These are phyloP conservation scores for Rheum nobile DNA, from an alignment of 148 eudicot species.

Conservation along the genomic window DNA sequence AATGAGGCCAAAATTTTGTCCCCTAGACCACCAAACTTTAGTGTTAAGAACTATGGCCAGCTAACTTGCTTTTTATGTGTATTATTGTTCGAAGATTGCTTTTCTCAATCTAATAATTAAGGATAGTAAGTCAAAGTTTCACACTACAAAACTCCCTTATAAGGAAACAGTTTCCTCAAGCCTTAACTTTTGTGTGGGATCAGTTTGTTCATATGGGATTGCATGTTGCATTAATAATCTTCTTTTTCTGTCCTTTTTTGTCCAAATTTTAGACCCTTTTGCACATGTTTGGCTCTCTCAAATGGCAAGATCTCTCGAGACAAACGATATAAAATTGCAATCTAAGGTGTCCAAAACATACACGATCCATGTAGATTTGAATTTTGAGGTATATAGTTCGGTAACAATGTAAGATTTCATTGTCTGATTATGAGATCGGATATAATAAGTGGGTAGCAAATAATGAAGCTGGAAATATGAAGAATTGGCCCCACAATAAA, in stretches of 20 bases:
- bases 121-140: not conserved
- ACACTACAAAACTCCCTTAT: conserved; percentile 1
- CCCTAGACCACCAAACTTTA: not conserved
- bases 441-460: not conserved
- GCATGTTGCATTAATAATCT: not conserved
- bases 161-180: not conserved
- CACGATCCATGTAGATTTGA: not conserved
- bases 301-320: not conserved
- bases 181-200: not conserved
- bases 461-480: not conserved
- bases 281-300: conserved; percentile 3
- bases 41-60: not conserved
- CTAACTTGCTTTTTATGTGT: not conserved
- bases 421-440: not conserved
- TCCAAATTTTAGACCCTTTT: not conserved
- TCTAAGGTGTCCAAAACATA: not conserved
- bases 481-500: not conserved
- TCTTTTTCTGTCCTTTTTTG: not conserved
- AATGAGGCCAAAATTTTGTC: not conserved
- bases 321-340: not conserved
- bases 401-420: not conserved
- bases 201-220: not conserved
- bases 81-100: not conserved
- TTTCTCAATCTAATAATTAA: not conserved
- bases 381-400: not conserved